These are phyloP conservation scores for Blumeria hordei DNA, from an alignment of 2,329 filamentous ascomycete species.

Conservation along the genomic window DNA sequence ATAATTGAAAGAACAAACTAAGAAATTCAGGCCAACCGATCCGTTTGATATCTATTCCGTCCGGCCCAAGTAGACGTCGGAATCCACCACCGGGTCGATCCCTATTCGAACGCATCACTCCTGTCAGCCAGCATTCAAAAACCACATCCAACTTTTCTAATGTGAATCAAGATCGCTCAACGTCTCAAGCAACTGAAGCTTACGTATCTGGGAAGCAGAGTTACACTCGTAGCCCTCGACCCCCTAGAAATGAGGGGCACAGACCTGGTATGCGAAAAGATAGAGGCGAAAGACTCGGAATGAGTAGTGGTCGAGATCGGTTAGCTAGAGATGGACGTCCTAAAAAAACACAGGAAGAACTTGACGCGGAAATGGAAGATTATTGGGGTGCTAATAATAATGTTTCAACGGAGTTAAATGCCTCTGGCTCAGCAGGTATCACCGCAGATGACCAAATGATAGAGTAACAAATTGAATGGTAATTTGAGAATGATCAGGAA, in stretches of 20 bases:
- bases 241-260: slow-evolving; percentile 23
- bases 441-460: neutral
- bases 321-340: slow-evolving; percentile 26
- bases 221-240: slow-evolving; percentile 32
- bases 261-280: slow-evolving; percentile 22
- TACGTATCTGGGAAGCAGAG: slow-evolving; percentile 15
- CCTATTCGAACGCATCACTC: slow-evolving; percentile 34
- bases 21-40: slow-evolving; percentile 46
- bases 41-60: slow-evolving; percentile 38
- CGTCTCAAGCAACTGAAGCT: slow-evolving; percentile 11
- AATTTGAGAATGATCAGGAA: too few relatives aligned
- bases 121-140: slow-evolving; percentile 18
- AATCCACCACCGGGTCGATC: slow-evolving; percentile 30
- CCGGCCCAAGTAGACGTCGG: slow-evolving; percentile 24
- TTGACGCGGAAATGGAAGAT: slow-evolving; percentile 92
- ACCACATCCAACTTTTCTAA: slow-evolving; percentile 33
- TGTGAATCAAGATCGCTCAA: slow-evolving; percentile 14
- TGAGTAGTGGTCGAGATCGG: slow-evolving; percentile 19
- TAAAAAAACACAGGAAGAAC: slow-evolving; percentile 72
- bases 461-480: neutral
- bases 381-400: slow-evolving; percentile 43
- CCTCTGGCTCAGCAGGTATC: neutral
- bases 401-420: neutral
- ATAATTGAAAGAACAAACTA: slow-evolving; percentile 1
- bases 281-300: slow-evolving; percentile 18